A percentile compares a stretch with the other conserved stretches of the same genome.
Conservation (phyloP, 345 rosid genomes). For the Eucalyptus marginata region DNA sequence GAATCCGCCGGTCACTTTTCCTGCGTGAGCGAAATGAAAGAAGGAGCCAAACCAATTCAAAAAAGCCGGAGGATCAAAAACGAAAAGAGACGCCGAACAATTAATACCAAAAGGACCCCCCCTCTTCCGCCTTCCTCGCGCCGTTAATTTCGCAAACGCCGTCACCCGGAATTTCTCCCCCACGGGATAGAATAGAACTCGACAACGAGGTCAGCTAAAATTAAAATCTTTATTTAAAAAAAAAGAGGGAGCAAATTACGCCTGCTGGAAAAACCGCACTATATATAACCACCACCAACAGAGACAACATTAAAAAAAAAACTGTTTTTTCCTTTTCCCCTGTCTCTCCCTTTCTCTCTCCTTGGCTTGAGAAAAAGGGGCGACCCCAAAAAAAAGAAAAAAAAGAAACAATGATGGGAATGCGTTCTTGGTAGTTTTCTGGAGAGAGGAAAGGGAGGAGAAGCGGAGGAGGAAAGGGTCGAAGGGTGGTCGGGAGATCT, state of each 20-base stretch:
- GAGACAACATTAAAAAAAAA: not conserved
- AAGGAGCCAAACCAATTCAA: conserved; percentile 1
- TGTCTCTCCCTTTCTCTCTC: not conserved
- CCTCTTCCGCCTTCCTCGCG: not conserved
- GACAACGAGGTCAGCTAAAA: not conserved
- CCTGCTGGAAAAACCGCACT: conserved; percentile 11
- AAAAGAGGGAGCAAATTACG: not conserved
- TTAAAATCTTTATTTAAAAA: not conserved
- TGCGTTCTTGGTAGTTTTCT: conserved; percentile 3
- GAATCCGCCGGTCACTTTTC: not conserved
- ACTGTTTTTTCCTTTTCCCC: not conserved
- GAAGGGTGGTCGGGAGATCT: conserved; percentile 7
- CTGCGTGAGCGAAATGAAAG: not conserved
- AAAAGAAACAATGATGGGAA: not conserved
- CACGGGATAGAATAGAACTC: not conserved
- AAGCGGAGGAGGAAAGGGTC: conserved; percentile 2
- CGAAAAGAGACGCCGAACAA: not conserved
- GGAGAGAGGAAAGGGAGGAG: not conserved
- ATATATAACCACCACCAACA: not conserved
- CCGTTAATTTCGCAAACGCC: conserved; percentile 15
- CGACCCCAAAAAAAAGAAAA: not conserved
- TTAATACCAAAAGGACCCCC: not conserved
- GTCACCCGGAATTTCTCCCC: not conserved
- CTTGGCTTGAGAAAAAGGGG: not conserved
- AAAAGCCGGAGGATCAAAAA: not conserved